Conservation (phyloP, 2,329 filamentous ascomycete genomes). For the Myriosclerotinia curreyana region DNA sequence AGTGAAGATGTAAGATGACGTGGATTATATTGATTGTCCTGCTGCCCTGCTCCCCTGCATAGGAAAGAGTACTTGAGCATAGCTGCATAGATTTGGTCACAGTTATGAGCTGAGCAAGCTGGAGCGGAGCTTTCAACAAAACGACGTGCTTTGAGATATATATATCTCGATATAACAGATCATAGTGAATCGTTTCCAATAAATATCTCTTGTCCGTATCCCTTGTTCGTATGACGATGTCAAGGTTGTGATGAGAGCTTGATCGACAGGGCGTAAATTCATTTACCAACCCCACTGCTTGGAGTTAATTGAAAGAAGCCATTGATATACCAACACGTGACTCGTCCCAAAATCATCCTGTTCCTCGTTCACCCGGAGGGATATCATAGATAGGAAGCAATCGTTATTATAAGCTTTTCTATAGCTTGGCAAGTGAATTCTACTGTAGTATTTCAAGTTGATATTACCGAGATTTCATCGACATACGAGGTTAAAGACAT, state of each 20-base stretch:
- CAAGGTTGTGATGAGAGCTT: slow-evolving; percentile 3
- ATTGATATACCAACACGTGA: not conserved
- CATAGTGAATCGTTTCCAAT: not conserved
- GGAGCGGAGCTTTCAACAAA: not conserved
- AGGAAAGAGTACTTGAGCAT: slow-evolving; percentile 4
- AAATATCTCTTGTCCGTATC: not conserved
- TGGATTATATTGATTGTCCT: slow-evolving; percentile 9
- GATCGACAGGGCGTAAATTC: not conserved
- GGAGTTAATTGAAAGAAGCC: not conserved
- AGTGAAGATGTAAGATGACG: slow-evolving; percentile 11
- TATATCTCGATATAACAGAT: slow-evolving; percentile 1
- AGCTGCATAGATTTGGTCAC: not conserved
- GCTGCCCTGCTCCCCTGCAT: no score
- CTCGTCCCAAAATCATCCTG: not conserved
- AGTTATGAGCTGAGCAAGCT: slow-evolving; percentile 14
- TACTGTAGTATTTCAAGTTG: no score
- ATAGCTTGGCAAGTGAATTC: no score
- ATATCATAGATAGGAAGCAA: no score
- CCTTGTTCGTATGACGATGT: not conserved
- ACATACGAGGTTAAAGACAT: no score
- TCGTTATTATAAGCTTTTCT: no score
- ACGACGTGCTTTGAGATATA: slow-evolving; percentile 9
- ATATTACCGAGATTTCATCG: no score
- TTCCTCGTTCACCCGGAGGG: no score
- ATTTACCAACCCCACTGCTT: no score